A percentile compares a stretch with the other conserved stretches of the same genome.
Conservation (phyloP, 2,329 filamentous ascomycete species). For the Coniochaeta hoffmannii region DNA sequence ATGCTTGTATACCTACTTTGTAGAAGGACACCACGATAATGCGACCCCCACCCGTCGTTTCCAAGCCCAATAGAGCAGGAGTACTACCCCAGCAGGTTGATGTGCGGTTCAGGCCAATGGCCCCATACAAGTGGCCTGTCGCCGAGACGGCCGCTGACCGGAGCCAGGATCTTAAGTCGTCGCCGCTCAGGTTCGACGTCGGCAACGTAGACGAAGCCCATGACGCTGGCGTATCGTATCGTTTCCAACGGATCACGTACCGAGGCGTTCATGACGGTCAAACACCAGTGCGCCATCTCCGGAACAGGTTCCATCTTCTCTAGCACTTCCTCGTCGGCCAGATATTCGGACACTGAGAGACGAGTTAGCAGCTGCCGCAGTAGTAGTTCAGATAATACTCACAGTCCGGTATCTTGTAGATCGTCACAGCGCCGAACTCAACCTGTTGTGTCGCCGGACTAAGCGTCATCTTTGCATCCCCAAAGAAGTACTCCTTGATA, state of each 20-base stretch:
- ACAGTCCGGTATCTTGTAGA: constrained; percentile 65
- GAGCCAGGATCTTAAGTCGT: constrained; percentile 74
- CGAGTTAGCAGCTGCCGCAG: neutral
- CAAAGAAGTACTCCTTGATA: constrained; percentile 93
- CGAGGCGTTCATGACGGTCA: constrained; percentile 77
- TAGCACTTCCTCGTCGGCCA: constrained; percentile 34
- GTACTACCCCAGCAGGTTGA: constrained; percentile 59
- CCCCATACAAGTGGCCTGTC: constrained; percentile 77
- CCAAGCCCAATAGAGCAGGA: neutral
- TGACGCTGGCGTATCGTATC: constrained; percentile 73
- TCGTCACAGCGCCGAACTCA: constrained; percentile 63
- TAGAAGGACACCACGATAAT: no score
- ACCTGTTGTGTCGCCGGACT: constrained; percentile 84
- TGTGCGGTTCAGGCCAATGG: constrained; percentile 76
- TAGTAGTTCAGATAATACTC: neutral
- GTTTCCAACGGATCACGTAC: constrained; percentile 61
- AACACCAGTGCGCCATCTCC: constrained; percentile 69
- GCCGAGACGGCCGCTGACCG: constrained; percentile 74
- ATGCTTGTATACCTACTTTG: neutral
- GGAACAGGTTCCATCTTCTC: constrained; percentile 58
- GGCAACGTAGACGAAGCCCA: constrained; percentile 89
- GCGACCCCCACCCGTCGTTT: neutral
- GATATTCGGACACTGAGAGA: constrained; percentile 18
- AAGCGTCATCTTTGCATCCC: constrained; percentile 65
- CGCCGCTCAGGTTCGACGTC: constrained; percentile 82